Evolutionary conservation across 2,329 filamentous ascomycete species (phyloP).

Genomic region (Ascochyta rabiei): DNA sequence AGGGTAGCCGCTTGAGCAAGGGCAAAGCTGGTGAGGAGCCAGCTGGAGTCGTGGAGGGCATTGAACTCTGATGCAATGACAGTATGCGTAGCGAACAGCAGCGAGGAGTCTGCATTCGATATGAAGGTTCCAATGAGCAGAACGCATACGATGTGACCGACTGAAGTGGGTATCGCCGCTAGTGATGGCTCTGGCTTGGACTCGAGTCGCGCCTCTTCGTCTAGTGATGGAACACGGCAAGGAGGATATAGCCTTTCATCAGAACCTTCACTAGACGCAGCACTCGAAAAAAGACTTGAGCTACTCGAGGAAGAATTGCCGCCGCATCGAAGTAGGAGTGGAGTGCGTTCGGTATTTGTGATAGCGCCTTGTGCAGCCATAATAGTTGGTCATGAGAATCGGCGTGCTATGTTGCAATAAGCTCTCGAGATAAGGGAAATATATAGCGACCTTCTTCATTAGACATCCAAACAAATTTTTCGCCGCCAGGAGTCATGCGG

Average conservation of each 20-base stretch:
- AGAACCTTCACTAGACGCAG: neutral
- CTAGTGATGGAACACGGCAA: neutral
- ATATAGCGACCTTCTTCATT: conserved; percentile 6
- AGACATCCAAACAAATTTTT: conserved; percentile 5
- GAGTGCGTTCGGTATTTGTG: conserved; percentile 12
- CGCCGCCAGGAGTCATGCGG: conserved; percentile 5
- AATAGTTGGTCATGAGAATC: neutral
- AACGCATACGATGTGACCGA: conserved; percentile 23
- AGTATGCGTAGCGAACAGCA: conserved; percentile 71
- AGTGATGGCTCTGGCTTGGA: neutral
- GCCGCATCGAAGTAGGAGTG: conserved; percentile 8
- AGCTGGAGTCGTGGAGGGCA: conserved; percentile 49
- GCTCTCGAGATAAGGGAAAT: neutral
- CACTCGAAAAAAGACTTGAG: conserved; percentile 1
- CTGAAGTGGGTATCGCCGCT: conserved; percentile 3
- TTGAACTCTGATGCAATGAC: conserved; percentile 56
- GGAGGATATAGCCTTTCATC: neutral
- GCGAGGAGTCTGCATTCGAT: conserved; percentile 66
- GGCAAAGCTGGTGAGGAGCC: conserved; percentile 54
- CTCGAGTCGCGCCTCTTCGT: conserved; percentile 21
- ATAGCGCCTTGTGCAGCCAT: conserved; percentile 8
- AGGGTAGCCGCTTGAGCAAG: conserved; percentile 52
- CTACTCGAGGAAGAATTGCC: conserved; percentile 3
- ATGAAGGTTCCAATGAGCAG: conserved; percentile 59
- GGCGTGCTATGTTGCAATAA: conserved; percentile 1